Evolutionary conservation across 2,329 filamentous ascomycete species (phyloP).

Genomic region (Aspergillus sp.): DNA sequence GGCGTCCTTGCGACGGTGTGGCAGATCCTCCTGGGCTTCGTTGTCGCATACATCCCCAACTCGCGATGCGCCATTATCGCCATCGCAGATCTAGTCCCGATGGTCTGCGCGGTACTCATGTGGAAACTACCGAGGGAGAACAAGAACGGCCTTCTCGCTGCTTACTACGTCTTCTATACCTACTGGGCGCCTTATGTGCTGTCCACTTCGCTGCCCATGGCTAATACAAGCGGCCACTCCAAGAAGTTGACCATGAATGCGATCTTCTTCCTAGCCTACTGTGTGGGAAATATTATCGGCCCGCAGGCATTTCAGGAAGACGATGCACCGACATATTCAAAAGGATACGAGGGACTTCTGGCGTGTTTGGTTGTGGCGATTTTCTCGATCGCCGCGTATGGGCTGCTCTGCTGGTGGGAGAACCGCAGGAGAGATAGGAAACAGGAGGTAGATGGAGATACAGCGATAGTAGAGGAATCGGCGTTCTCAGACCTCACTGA

Average conservation of each 20-base stretch:
- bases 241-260: constrained; percentile 8
- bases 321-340: constrained; percentile 22
- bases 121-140: neutral
- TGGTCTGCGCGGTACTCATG: constrained; percentile 3
- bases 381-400: neutral
- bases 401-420: neutral
- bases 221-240: constrained; percentile 5
- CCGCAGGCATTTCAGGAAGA: constrained; percentile 45
- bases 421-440: neutral
- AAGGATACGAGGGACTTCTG: neutral
- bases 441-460: neutral
- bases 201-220: neutral
- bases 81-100: neutral
- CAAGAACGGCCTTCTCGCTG: neutral
- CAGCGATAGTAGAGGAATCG: neutral
- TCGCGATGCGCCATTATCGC: constrained; percentile 1
- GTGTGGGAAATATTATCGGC: constrained; percentile 47
- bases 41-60: neutral
- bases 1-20: neutral
- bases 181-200: constrained; percentile 2
- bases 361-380: constrained; percentile 5
- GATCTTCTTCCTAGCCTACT: constrained; percentile 1
- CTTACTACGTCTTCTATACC: constrained; percentile 9
- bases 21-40: neutral
- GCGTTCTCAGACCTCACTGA: constrained; percentile 7